Conservation (phyloP, 2,329 filamentous ascomycete genomes). For the Calonectria hongkongensis region DNA sequence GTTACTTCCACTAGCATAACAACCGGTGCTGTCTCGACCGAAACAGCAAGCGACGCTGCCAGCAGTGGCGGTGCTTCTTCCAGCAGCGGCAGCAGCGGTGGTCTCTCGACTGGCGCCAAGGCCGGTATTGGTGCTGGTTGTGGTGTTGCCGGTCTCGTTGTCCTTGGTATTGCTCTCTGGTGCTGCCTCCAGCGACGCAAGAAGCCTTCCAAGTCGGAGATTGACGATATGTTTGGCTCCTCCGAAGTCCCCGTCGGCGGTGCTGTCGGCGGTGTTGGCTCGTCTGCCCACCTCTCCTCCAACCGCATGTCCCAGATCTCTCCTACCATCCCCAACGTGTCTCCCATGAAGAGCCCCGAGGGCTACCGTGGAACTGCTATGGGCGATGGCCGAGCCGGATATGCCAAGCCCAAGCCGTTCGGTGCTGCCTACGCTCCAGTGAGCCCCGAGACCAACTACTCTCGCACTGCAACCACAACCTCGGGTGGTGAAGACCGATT, state of each 20-base stretch:
- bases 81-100: constrained; percentile 46
- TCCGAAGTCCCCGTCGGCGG: constrained; percentile 65
- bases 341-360: constrained; percentile 52
- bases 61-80: constrained; percentile 41
- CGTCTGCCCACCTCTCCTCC: constrained; percentile 42
- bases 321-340: constrained; percentile 45
- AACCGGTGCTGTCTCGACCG: constrained; percentile 56
- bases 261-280: constrained; percentile 47
- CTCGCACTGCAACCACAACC: constrained; percentile 47
- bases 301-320: constrained; percentile 57
- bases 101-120: constrained; percentile 65
- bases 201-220: constrained; percentile 57
- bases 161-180: constrained; percentile 57
- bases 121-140: constrained; percentile 65
- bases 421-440: constrained; percentile 50
- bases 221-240: constrained; percentile 64
- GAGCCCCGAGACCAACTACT: constrained; percentile 51
- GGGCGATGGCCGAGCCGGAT: constrained; percentile 63
- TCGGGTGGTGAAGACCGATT: constrained; percentile 27
- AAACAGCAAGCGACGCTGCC: constrained; percentile 51
- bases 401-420: constrained; percentile 61
- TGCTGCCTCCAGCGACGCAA: constrained; percentile 58
- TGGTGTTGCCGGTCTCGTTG: constrained; percentile 60
- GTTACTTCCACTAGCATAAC: constrained; percentile 60
- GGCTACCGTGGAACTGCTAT: constrained; percentile 64